Evolutionary conservation across 1,284 basidiomycete genomes (phyloP), one percentile per base, ranked within the genome.

Genomic region (Puccinia horiana): DNA sequence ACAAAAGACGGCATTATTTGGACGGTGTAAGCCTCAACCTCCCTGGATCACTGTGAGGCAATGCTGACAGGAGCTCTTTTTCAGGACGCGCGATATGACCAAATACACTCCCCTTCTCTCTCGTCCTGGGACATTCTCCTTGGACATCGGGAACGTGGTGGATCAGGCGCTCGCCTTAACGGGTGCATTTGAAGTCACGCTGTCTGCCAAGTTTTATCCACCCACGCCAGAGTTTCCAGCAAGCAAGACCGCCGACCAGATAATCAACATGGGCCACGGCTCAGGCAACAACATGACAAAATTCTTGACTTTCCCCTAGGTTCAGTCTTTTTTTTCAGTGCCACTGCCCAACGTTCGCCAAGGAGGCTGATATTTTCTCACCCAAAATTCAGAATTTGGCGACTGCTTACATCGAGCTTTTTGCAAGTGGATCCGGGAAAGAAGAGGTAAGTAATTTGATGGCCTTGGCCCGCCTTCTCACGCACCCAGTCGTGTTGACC

Each of bases 101-200:
- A 61, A 47, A 37, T 81, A 81, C 58, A 81, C 65, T 16, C 79
- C 79, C 47, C 58, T 81, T n/a, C 54, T 81, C 56, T 37, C 69
- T 23, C 26, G 35, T 42, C 37, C 69, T 26, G 56, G 18, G 14
- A 6, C 52, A 47, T 58, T 81, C 29, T 61, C 47, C 29, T 63
- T 81, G n/a, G 44, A 42, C 29, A 49, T 81, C 18, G 56, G 56
- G 47, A 81, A 81, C 49, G 67, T n/a, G 2, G 58, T 81, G 2
- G 52, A 81, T 29, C n/a, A 32, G n/a, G 29, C 18, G 26, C 42
- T 35, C 1, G 47, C 47, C 61, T 54, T 81, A 18, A 52, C 8
- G 18, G 79, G 79, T 1, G 26, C 35, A 12, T 81, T 32, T 26
- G 72, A 81, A 29, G 79, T 75, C 9, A 81, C 79, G 16, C 54